Base-by-base conservation (phyloP, 305 asterid genomes). In the Salvia sclarea region DNA sequence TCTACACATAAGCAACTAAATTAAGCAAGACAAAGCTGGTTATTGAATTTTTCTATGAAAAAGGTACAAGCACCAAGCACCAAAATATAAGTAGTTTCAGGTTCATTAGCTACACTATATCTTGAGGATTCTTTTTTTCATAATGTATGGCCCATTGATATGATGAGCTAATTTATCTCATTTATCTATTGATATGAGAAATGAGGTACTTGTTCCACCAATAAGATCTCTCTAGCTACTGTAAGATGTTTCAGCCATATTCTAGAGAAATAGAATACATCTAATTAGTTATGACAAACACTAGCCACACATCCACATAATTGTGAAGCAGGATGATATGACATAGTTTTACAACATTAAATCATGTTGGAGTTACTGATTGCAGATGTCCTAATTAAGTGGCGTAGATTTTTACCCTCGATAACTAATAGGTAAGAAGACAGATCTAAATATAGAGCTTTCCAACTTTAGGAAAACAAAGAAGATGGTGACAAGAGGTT, bases 81-180 rank as follows among this genome's bases (percentile, higher is more conserved):
- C 65, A 5, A 31, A 64, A 22, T 35, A 21, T 64, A 22, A 52
- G n/a, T 35, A 64, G 17, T 45, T 49, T 40, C 57, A 20, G 24
- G 49, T 31, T 24, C 9, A 60, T n/a, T 22, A 6, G 17, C n/a
- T n/a, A 38, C 11, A 47, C 17, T 41, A 54, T 22, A 24, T 9
- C 17, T 17, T 31, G 21, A 13, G 44, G 28, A 24, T 35, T 10
- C 12, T 8, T 16, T 2, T 52, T 43, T 24, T 3, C 16, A 25
- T 4, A 40, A 52, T 6, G 18, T 41, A 14, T 24, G 30, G 18
- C 8, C 18, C 53, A 58, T 47, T 61, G 11, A 18, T 49, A 25
- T 61, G 61, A 41, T 49, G 33, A 55, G 59, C 20, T 28, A 59
- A 64, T 49, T 35, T 22, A 63, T 63, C 31, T 22, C 14, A 72